Evolutionary conservation across 169 alveolate genomes (phyloP), one percentile per base, ranked within the genome.

Genomic region (Plasmodium cynomolgi): DNA sequence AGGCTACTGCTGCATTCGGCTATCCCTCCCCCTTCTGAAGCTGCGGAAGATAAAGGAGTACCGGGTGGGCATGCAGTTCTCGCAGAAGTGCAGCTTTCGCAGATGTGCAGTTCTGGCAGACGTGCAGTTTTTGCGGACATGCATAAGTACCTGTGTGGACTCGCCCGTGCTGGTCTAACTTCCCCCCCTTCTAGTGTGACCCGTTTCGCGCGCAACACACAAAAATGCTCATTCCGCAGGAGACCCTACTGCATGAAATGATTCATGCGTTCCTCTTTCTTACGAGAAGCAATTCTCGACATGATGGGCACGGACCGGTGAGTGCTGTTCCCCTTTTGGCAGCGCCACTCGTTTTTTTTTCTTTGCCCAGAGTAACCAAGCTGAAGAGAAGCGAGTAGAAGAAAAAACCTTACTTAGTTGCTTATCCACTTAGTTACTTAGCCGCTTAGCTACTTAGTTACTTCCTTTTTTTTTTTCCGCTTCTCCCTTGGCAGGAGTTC

Each of bases 241-340:
- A 98, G 86, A 99, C 99, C 11, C 96, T 99, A 33, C 95, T 99
- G 31, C 99, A 99, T 92, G 99, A 99, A 96, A 98, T 99, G 99
- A 98, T 99, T 81, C 99, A 99, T 84, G 99, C 99, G 23, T 97
- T 97, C 79, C 92, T 98, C 56, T 98, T 98, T 84, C 84, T 98
- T 9, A 97, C 98, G 41, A 88, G 95, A 44, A 82, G 93, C 20
- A 90, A 95, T 81, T 88, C 95, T 41, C 94, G 95, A 82, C 94
- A 97, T 77, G 98, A 96, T 74, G 99, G 98, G 8, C 99, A 98
- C 83, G 99, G 99, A 5, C 97, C 96, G 95, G 98, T 96, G 82
- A 23, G 92, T 26, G 47, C 8, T 3, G 80, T 20, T 26, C 3
- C 71, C 95, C 96, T 15, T 95, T 90, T 81, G 95, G 95, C 15